A percentile compares a stretch with the other conserved stretches of the same genome.
Conservation (phyloP, 345 rosid genomes). For the Rhodamnia argentea region DNA sequence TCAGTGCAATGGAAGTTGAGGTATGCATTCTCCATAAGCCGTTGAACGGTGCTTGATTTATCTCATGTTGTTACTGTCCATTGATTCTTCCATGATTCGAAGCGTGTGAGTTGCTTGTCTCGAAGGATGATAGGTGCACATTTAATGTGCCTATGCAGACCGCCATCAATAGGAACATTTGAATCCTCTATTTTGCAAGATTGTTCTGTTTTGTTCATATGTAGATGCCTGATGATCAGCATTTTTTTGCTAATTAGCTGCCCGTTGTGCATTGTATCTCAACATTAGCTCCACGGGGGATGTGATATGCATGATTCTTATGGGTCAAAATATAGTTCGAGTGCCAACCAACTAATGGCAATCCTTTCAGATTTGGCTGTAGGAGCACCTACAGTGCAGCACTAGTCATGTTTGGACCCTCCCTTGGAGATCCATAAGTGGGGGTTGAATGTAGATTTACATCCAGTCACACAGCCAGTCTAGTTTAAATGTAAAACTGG, state of each 20-base stretch:
- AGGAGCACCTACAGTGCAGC: neutral
- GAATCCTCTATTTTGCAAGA: neutral
- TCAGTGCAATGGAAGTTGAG: conserved; percentile 99
- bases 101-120: neutral
- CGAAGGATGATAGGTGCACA: neutral
- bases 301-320: neutral
- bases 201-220: neutral
- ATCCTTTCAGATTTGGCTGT: neutral
- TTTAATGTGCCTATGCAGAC: neutral
- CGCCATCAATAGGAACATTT: neutral
- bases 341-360: neutral
- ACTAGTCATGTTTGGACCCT: neutral
- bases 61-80: neutral
- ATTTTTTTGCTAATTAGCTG: neutral
- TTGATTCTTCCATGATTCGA: neutral
- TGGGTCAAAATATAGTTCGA: neutral
- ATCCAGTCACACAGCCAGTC: neutral
- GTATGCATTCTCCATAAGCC: conserved; percentile 18
- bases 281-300: neutral
- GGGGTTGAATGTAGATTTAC: neutral
- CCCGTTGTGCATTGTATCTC: neutral
- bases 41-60: neutral
- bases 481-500: neutral
- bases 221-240: neutral
- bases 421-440: neutral